Evolutionary conservation across 331 rosid species (phyloP), one percentile per base, ranked within the genome.

Genomic region (Cucumis variabilis): DNA sequence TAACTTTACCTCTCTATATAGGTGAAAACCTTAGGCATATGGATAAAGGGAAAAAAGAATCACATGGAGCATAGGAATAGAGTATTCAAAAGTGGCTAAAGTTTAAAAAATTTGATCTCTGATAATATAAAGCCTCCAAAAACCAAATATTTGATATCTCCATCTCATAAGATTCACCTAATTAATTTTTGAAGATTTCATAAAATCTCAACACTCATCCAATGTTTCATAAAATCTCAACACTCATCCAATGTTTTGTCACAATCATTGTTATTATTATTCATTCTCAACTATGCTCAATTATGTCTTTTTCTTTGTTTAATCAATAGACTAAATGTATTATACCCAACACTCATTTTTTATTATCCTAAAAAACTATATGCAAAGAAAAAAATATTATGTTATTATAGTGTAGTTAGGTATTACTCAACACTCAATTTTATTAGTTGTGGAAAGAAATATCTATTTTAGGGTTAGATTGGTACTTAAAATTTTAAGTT

Each of bases 51-150:
- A 30, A 62, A 72, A 67, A 41, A 66, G 91, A 86, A 71, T 93
- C 94, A 93, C 96, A 93, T 93, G 94, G 93, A 89, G 90, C 21
- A 79, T 88, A 86, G 91, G 88, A 92, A 92, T 82, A 86, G 89
- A 88, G 48, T 50, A 88, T 19, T 44, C 62, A 46, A 76, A 76
- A 21, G 7, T 76, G 58, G 82, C 82, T 44, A 76, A 76, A 76
- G 2, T 16, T 74, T 10, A 2, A 73, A 73, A 28, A 2, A 21
- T 88, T 84, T 82, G 65, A 72, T 63, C 20, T 88, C 14, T 87
- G 74, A 74, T 67, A 76, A 37, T 37, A 5, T 37, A 37, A 37
- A 37, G 44, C 44, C 44, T 37, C 44, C 88, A 72, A 72, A 72
- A 28, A 30, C 23, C 24, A 85, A 84, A 33, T 41, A 74, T 74